Conservation (phyloP, 768 basidiomycete species). For the Suillus discolor region DNA sequence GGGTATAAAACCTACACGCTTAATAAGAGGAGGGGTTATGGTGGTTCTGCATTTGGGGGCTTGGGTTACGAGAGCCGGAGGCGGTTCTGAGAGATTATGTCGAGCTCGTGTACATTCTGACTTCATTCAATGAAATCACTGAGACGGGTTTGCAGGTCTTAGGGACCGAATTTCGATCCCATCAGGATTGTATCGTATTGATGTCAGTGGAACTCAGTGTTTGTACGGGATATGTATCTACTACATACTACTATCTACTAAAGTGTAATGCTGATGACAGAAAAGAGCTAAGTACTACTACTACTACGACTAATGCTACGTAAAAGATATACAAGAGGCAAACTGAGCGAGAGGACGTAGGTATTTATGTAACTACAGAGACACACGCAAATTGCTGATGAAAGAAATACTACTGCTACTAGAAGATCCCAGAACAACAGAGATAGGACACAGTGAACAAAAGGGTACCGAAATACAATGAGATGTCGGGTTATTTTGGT, state of each 20-base stretch:
- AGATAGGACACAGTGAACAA: slow-evolving; percentile 30
- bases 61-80: slow-evolving; percentile 29
- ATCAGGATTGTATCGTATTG: slow-evolving; percentile 13
- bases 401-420: slow-evolving; percentile 30
- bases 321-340: slow-evolving; percentile 26
- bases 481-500: slow-evolving; percentile 11
- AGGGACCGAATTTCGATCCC: neutral
- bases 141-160: neutral
- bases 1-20: slow-evolving; percentile 63
- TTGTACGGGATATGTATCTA: slow-evolving; percentile 32
- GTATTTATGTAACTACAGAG: slow-evolving; percentile 33
- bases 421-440: slow-evolving; percentile 15
- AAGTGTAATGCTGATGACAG: slow-evolving; percentile 34
- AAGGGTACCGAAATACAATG: slow-evolving; percentile 15
- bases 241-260: slow-evolving; percentile 37
- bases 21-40: slow-evolving; percentile 34
- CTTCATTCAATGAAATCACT: slow-evolving; percentile 4
- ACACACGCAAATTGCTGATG: slow-evolving; percentile 12
- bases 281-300: slow-evolving; percentile 20
- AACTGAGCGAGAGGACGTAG: slow-evolving; percentile 23
- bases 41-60: slow-evolving; percentile 25
- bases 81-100: slow-evolving; percentile 22
- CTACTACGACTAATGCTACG: slow-evolving; percentile 55
- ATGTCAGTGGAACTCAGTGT: slow-evolving; percentile 10
- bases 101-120: neutral